These are phyloP conservation scores for Biscogniauxia marginata DNA, from an alignment of 2,329 filamentous ascomycete genomes.

Conservation along the genomic window DNA sequence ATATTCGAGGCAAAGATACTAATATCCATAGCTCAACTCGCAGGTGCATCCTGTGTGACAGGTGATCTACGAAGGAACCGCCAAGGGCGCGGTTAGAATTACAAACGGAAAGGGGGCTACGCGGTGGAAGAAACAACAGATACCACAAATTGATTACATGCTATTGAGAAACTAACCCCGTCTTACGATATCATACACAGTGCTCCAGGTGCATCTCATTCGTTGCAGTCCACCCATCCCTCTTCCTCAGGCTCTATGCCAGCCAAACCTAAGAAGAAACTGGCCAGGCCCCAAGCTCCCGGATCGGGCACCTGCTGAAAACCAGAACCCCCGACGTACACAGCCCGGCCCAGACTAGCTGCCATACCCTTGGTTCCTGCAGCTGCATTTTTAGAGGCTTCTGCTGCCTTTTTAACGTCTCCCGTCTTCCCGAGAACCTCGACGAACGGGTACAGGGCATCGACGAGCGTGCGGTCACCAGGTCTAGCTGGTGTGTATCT, in stretches of 20 bases:
- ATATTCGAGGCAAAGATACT: neutral
- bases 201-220: conserved; percentile 19
- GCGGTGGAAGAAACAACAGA: conserved; percentile 18
- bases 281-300: conserved; percentile 72
- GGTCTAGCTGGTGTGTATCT: conserved; percentile 87
- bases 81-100: neutral
- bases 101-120: neutral
- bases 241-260: conserved; percentile 47
- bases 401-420: conserved; percentile 69
- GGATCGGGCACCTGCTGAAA: conserved; percentile 65
- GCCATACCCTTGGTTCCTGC: conserved; percentile 89
- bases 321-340: conserved; percentile 76
- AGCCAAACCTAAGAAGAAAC: conserved; percentile 78
- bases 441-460: conserved; percentile 87
- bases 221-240: conserved; percentile 33
- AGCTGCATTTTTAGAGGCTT: conserved; percentile 72
- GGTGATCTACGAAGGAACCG: neutral
- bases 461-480: conserved; percentile 87
- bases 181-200: conserved; percentile 12
- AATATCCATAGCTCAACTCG: neutral
- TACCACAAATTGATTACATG: conserved; percentile 20
- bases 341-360: conserved; percentile 78
- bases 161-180: conserved; percentile 3
- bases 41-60: neutral
- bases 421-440: conserved; percentile 64